These are phyloP conservation scores for Tephrocybe sp. DNA, from an alignment of 768 basidiomycete genomes.

Conservation along the genomic window DNA sequence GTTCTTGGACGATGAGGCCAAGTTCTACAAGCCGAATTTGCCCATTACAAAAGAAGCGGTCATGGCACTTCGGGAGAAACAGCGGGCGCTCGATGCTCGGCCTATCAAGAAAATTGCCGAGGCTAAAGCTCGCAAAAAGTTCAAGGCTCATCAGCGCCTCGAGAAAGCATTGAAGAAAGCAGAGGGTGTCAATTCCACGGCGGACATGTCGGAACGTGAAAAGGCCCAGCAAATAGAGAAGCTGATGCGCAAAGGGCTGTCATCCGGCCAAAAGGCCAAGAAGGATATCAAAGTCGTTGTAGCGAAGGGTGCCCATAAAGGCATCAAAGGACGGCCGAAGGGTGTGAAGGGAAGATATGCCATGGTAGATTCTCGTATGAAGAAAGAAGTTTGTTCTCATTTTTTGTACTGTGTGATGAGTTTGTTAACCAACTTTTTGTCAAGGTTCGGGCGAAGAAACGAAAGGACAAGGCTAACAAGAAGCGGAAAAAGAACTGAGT, in stretches of 20 bases:
- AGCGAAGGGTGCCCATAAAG: conserved; percentile 87
- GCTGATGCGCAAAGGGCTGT: conserved; percentile 79
- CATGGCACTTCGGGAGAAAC: conserved; percentile 78
- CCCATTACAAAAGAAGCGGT: conserved; percentile 98
- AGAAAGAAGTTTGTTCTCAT: conserved; percentile 70
- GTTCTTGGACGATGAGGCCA: conserved; percentile 97
- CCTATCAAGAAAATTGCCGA: conserved; percentile 99
- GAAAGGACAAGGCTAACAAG: conserved; percentile 73
- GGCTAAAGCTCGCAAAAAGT: conserved; percentile 96
- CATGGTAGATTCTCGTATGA: conserved; percentile 94
- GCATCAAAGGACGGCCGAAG: conserved; percentile 89
- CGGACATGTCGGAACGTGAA: conserved; percentile 92
- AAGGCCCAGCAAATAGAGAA: conserved; percentile 94
- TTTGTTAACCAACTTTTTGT: conserved; percentile 12
- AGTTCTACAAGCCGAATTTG: conserved; percentile 90
- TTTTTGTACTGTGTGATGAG: background rate
- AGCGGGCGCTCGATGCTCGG: conserved; percentile 91
- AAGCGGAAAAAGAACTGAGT: conserved; percentile 49
- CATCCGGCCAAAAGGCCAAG: conserved; percentile 63
- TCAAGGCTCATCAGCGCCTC: conserved; percentile 79
- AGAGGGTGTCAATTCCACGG: conserved; percentile 84
- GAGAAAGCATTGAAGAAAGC: conserved; percentile 97
- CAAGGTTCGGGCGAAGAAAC: conserved; percentile 82
- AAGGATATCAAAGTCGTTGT: conserved; percentile 87
- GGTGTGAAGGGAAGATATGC: conserved; percentile 94